Conservation (phyloP, 1,284 basidiomycete species). For the Chalciporus sp. region DNA sequence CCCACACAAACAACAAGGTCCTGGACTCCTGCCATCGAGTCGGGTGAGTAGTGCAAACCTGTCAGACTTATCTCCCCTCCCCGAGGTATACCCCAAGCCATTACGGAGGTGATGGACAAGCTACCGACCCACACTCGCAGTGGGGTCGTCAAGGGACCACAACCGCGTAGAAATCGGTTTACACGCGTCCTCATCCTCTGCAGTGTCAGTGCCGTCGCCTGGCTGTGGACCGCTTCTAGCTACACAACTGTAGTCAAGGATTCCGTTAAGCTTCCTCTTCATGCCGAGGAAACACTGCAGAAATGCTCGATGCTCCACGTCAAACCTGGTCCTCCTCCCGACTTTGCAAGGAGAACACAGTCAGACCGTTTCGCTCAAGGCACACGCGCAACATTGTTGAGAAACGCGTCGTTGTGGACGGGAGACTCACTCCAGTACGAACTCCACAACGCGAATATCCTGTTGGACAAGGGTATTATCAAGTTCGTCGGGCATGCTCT, state of each 20-base stretch:
- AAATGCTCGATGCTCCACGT: constrained; percentile 34
- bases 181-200: constrained; percentile 23
- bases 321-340: constrained; percentile 29
- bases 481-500: constrained; percentile 41
- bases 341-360: constrained; percentile 44
- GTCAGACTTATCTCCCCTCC: not conserved
- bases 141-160: constrained; percentile 9
- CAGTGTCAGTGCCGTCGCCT: constrained; percentile 14
- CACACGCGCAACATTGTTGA: constrained; percentile 56
- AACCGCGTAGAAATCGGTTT: constrained; percentile 12
- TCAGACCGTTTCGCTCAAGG: constrained; percentile 65
- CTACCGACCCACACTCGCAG: constrained; percentile 22
- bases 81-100: not conserved
- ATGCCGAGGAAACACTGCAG: constrained; percentile 29
- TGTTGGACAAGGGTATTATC: constrained; percentile 50
- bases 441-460: constrained; percentile 50
- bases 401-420: constrained; percentile 75
- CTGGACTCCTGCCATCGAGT: too few relatives aligned
- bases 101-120: constrained; percentile 29
- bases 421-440: constrained; percentile 56
- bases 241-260: constrained; percentile 2
- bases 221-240: constrained; percentile 23
- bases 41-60: too few relatives aligned
- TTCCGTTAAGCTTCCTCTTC: constrained; percentile 24
- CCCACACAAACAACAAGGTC: not conserved